These are phyloP conservation scores for Davidsoniella virescens DNA, from an alignment of 2,329 filamentous ascomycete species.

Conservation along the genomic window DNA sequence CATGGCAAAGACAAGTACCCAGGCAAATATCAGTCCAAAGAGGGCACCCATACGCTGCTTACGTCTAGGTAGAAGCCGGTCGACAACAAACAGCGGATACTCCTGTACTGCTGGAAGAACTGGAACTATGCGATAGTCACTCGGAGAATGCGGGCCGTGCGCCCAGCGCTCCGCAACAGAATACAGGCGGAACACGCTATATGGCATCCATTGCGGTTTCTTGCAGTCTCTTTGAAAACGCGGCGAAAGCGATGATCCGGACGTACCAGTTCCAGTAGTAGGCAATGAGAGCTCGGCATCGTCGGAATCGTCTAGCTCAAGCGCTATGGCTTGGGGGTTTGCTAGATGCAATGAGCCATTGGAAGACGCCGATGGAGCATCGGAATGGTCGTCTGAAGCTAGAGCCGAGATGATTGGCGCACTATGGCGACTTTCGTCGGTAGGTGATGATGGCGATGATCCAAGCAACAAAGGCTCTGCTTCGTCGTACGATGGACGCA, in stretches of 20 bases:
- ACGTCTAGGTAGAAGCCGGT: slow-evolving; percentile 42
- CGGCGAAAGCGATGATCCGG: slow-evolving; percentile 29
- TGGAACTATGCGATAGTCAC: slow-evolving; percentile 35
- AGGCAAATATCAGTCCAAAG: slow-evolving; percentile 43
- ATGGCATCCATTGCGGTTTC: slow-evolving; percentile 42
- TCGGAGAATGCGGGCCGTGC: slow-evolving; percentile 37
- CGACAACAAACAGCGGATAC: slow-evolving; percentile 46
- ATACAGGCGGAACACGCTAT: slow-evolving; percentile 31
- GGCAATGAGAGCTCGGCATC: slow-evolving; percentile 17
- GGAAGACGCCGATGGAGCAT: slow-evolving; percentile 25
- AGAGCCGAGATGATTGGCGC: not conserved
- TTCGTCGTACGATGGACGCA: slow-evolving; percentile 17
- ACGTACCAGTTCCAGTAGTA: slow-evolving; percentile 1
- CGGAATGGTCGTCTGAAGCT: slow-evolving; percentile 20
- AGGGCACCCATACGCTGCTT: slow-evolving; percentile 44
- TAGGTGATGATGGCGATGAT: no score
- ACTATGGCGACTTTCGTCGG: no score
- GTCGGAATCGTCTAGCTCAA: slow-evolving; percentile 31
- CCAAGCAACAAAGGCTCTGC: slow-evolving; percentile 24
- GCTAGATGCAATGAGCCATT: not conserved
- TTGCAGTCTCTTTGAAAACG: slow-evolving; percentile 45
- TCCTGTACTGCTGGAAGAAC: slow-evolving; percentile 51
- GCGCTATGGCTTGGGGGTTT: slow-evolving; percentile 17
- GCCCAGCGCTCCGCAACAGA: slow-evolving; percentile 33
- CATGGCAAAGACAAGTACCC: slow-evolving; percentile 53